A percentile compares a stretch with the other conserved stretches of the same genome.
Evolutionary conservation across 2,329 filamentous ascomycete species (phyloP).

Genomic region (Penicillium glabrum): DNA sequence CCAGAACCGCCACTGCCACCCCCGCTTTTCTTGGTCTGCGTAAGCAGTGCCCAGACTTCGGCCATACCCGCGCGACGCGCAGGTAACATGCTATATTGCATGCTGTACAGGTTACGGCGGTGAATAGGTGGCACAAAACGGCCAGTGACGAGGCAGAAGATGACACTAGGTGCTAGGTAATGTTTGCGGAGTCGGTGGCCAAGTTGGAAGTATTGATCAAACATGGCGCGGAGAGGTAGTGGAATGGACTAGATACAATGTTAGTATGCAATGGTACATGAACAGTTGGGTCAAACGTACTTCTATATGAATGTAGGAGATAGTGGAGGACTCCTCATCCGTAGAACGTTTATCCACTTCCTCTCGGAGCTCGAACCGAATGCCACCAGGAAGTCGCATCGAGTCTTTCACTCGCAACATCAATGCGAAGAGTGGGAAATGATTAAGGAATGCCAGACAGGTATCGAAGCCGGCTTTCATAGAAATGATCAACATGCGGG

Average conservation of each 20-base stretch:
- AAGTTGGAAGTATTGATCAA: slow-evolving; percentile 95
- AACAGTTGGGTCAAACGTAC: slow-evolving; percentile 47
- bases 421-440: slow-evolving; percentile 94
- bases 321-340: slow-evolving; percentile 49
- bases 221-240: slow-evolving; percentile 88
- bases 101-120: slow-evolving; percentile 87
- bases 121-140: slow-evolving; percentile 95
- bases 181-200: slow-evolving; percentile 90
- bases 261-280: slow-evolving; percentile 10
- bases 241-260: slow-evolving; percentile 68
- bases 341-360: slow-evolving; percentile 50
- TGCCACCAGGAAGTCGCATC: slow-evolving; percentile 82
- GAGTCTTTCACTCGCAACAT: slow-evolving; percentile 97
- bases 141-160: slow-evolving; percentile 84
- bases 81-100: slow-evolving; percentile 98
- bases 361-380: slow-evolving; percentile 86
- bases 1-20: slow-evolving; percentile 25
- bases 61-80: slow-evolving; percentile 73
- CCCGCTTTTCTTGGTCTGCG: slow-evolving; percentile 42
- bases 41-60: slow-evolving; percentile 81
- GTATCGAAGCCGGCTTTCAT: slow-evolving; percentile 92
- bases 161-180: slow-evolving; percentile 84
- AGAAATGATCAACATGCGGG: slow-evolving; percentile 91
- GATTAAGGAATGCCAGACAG: slow-evolving; percentile 87
- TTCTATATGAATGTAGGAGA: slow-evolving; percentile 84